Evolutionary conservation across 768 basidiomycete genomes (phyloP).

Genomic region (Pholiota microspora): DNA sequence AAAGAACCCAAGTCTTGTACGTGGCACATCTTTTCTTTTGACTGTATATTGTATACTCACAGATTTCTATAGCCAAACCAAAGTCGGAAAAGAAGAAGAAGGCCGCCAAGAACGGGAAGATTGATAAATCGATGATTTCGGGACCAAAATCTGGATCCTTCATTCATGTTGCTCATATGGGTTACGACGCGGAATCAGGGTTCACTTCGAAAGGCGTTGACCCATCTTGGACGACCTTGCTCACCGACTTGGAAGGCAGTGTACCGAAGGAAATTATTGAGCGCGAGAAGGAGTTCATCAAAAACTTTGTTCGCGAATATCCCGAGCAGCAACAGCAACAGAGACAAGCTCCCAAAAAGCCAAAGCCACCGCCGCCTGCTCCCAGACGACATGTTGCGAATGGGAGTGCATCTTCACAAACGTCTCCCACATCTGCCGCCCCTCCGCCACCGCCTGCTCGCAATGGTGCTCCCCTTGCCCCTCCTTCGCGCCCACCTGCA

Average conservation of each 20-base stretch:
- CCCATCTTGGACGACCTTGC: conserved; percentile 79
- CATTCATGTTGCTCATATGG: conserved; percentile 93
- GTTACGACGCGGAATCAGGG: conserved; percentile 83
- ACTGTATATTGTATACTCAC: neutral
- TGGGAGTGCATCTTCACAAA: conserved; percentile 32
- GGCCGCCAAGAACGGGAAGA: conserved; percentile 68
- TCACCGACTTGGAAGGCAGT: conserved; percentile 58
- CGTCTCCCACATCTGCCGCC: conserved; percentile 34
- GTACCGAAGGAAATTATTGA: conserved; percentile 66
- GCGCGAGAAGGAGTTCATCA: conserved; percentile 87
- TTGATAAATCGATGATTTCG: conserved; percentile 93
- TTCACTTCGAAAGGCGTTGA: conserved; percentile 88
- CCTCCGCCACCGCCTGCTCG: conserved; percentile 33
- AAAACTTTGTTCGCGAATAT: conserved; percentile 66
- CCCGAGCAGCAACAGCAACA: conserved; percentile 32
- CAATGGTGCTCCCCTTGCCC: conserved; percentile 25
- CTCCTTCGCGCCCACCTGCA: conserved; percentile 34
- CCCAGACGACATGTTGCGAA: conserved; percentile 40
- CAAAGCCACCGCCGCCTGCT: conserved; percentile 54
- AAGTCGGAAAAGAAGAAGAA: conserved; percentile 59
- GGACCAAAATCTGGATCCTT: conserved; percentile 77
- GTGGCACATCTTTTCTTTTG: conserved; percentile 17
- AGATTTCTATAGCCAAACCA: conserved; percentile 40
- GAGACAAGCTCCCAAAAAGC: conserved; percentile 37
- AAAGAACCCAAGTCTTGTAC: conserved; percentile 59